Conservation (phyloP, 495 filamentous ascomycete species). For the Penicillium angulare region DNA sequence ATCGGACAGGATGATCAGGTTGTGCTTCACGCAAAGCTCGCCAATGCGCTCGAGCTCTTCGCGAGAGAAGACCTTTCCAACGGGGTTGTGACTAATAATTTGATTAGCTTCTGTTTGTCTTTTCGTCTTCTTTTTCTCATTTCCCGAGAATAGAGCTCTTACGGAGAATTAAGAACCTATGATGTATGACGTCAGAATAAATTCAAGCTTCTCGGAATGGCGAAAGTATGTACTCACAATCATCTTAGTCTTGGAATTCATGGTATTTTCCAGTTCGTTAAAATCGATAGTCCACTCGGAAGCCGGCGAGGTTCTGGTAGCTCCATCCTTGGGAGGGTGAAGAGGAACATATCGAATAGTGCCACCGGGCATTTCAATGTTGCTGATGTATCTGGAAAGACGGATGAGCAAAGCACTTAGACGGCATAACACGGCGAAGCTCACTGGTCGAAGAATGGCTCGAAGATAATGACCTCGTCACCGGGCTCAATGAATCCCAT, state of each 20-base stretch:
- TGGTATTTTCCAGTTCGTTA: conserved; percentile 74
- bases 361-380: conserved; percentile 96
- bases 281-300: conserved; percentile 88
- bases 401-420: conserved; percentile 1
- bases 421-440: conserved; percentile 19
- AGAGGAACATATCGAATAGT: conserved; percentile 91
- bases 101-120: conserved; percentile 5
- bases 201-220: neutral
- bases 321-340: conserved; percentile 84
- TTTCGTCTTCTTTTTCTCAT: too few relatives aligned
- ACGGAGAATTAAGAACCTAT: conserved; percentile 47
- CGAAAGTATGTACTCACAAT: conserved; percentile 71
- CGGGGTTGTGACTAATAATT: conserved; percentile 79
- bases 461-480: conserved; percentile 96
- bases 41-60: conserved; percentile 84
- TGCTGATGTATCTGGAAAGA: conserved; percentile 73
- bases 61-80: conserved; percentile 89
- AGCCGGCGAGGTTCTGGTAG: conserved; percentile 73
- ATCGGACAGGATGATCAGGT: conserved; percentile 93
- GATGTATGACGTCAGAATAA: neutral
- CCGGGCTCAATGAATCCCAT: conserved; percentile 95
- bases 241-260: conserved; percentile 89
- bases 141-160: too few relatives aligned
- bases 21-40: conserved; percentile 85
- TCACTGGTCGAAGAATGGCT: conserved; percentile 98